Evolutionary conservation across 768 basidiomycete genomes (phyloP).

Genomic region (Boletus sp.): DNA sequence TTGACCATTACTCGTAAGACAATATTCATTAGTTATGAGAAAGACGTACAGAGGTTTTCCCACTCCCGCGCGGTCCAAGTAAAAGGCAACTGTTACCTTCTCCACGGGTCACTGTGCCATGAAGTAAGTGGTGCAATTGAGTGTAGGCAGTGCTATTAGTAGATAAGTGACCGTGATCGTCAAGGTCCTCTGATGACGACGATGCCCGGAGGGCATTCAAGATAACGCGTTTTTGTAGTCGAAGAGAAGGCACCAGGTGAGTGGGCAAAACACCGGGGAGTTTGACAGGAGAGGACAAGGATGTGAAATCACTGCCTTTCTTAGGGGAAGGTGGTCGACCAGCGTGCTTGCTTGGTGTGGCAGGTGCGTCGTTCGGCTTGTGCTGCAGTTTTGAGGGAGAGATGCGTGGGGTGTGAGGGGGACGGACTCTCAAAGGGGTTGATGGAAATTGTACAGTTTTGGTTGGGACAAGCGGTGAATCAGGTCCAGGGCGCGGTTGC

Average conservation of each 20-base stretch:
- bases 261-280: conserved; percentile 34
- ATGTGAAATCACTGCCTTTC: conserved; percentile 7
- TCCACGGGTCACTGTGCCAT: conserved; percentile 70
- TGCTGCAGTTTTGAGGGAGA: conserved; percentile 16
- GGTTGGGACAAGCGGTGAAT: not conserved
- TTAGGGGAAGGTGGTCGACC: conserved; percentile 9
- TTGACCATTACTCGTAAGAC: not conserved
- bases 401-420: conserved; percentile 12
- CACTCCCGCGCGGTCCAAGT: conserved; percentile 80
- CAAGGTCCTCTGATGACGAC: conserved; percentile 21
- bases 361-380: conserved; percentile 7
- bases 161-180: conserved; percentile 34
- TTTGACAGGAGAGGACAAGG: conserved; percentile 15
- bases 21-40: not conserved
- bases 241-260: conserved; percentile 44
- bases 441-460: conserved; percentile 10
- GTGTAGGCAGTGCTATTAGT: conserved; percentile 52
- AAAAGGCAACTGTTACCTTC: conserved; percentile 95
- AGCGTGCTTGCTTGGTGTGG: conserved; percentile 16
- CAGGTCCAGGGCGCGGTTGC: not conserved
- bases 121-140: conserved; percentile 61
- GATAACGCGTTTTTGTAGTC: conserved; percentile 56
- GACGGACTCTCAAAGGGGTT: conserved; percentile 13
- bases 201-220: conserved; percentile 42
- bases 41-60: conserved; percentile 67